These are phyloP conservation scores for Verticillium longisporum DNA, from an alignment of 2,329 filamentous ascomycete species.

Conservation along the genomic window DNA sequence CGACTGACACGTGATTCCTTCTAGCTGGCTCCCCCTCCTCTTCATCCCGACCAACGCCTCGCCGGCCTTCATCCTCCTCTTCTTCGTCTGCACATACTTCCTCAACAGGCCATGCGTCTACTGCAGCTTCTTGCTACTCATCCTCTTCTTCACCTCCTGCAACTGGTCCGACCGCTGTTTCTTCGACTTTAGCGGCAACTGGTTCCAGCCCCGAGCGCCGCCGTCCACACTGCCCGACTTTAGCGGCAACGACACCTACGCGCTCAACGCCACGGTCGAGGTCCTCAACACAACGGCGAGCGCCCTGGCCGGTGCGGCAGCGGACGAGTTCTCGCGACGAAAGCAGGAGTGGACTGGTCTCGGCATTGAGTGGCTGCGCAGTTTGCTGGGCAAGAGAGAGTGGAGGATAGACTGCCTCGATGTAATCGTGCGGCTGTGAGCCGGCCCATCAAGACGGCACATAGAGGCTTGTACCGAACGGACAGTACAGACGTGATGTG, in stretches of 20 bases:
- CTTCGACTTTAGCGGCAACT: conserved; percentile 86
- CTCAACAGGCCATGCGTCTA: conserved; percentile 96
- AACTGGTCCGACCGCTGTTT: conserved; percentile 88
- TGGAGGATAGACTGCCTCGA: conserved; percentile 91
- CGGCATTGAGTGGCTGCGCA: conserved; percentile 80
- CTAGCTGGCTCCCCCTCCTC: conserved; percentile 77
- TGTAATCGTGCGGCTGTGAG: conserved; percentile 69
- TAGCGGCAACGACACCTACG: conserved; percentile 16
- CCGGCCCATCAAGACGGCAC: not conserved
- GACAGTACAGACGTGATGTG: not conserved
- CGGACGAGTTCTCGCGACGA: conserved; percentile 51
- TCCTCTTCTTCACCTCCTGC: conserved; percentile 87
- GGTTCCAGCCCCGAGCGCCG: conserved; percentile 75
- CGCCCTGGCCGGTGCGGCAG: conserved; percentile 58
- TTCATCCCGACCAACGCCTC: conserved; percentile 85
- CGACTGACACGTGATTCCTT: not conserved
- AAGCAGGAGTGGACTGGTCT: conserved; percentile 66
- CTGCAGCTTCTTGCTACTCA: conserved; percentile 90
- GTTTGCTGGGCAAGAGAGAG: conserved; percentile 72
- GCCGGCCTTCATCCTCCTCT: conserved; percentile 77
- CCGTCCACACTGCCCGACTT: conserved; percentile 21
- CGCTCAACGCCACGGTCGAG: conserved; percentile 44
- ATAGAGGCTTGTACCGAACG: not conserved
- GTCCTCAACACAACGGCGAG: conserved; percentile 64
- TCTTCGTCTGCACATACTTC: conserved; percentile 90